Conservation (phyloP, 2,329 filamentous ascomycete genomes). For the Neopestalotiopsis sp. region DNA sequence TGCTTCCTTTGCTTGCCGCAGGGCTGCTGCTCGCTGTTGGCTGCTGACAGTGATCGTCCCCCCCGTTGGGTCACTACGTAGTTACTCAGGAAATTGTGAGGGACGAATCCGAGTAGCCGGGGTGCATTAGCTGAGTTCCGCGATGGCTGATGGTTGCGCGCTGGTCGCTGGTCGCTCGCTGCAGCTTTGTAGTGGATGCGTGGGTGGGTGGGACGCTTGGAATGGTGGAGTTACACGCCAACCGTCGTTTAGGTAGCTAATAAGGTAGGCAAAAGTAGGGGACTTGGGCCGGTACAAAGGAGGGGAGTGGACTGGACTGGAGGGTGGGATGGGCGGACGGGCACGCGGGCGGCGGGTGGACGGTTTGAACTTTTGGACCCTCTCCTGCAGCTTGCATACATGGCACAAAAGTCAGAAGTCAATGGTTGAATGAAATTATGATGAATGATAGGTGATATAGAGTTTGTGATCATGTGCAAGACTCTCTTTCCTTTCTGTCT, state of each 20-base stretch:
- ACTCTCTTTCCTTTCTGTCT: background rate
- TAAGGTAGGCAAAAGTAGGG: background rate
- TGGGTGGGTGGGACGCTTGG: background rate
- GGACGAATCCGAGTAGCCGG: background rate
- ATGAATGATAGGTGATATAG: no score
- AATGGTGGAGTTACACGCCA: background rate
- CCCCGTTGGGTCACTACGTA: background rate
- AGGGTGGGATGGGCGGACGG: no score
- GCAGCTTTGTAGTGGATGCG: background rate
- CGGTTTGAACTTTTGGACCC: no score
- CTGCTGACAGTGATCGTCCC: background rate
- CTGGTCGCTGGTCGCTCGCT: background rate
- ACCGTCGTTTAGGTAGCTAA: background rate
- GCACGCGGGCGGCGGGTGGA: no score
- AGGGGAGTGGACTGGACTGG: no score
- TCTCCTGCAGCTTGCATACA: no score
- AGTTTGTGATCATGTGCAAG: background rate
- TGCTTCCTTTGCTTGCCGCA: background rate
- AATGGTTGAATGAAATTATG: no score
- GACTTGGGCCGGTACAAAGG: no score
- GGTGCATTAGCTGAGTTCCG: background rate
- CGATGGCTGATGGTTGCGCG: background rate
- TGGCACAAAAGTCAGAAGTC: no score
- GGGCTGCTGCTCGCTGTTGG: background rate
- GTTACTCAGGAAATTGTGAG: background rate